Conservation (phyloP, 305 asterid species). For the Solanum hybrid region DNA sequence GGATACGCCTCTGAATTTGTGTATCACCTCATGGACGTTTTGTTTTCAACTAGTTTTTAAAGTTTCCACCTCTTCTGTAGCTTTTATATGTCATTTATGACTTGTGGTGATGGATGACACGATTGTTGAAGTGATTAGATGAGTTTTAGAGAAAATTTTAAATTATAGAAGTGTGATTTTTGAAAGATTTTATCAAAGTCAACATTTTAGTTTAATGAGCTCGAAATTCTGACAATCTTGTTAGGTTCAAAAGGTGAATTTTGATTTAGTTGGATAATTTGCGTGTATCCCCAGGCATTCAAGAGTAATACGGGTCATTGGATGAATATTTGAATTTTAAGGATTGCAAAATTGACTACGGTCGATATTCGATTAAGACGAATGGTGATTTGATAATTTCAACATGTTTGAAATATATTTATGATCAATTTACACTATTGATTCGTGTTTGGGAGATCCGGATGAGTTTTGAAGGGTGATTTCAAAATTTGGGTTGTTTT, state of each 20-base stretch:
- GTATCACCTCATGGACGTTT: neutral
- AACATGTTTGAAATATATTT: neutral
- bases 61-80: neutral
- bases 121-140: no score
- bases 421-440: neutral
- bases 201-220: neutral
- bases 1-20: no score
- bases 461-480: neutral
- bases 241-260: neutral
- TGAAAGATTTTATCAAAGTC: neutral
- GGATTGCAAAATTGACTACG: neutral
- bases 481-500: neutral
- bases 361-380: neutral
- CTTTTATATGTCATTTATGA: neutral
- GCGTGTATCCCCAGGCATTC: neutral
- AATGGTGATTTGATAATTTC: neutral
- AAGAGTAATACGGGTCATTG: neutral
- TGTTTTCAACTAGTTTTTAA: neutral
- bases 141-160: neutral
- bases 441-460: neutral
- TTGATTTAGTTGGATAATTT: neutral
- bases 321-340: neutral
- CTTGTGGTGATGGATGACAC: neutral
- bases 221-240: neutral
- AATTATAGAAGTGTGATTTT: neutral